phyloP scores from a whole-genome alignment of 257 asterid genomes.

The Fraxinus anomala region DNA sequence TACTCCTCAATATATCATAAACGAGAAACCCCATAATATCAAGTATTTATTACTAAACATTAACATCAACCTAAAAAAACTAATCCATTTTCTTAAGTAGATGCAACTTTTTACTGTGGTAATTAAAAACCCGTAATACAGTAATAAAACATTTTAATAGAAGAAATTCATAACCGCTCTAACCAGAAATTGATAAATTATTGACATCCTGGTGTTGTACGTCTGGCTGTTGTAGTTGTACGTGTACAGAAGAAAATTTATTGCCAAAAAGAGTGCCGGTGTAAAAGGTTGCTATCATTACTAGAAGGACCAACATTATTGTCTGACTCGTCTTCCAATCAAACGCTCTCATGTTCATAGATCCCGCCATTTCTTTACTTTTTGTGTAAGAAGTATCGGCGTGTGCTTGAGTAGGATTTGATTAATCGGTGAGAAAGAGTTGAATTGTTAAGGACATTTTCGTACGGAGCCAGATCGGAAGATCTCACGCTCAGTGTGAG shows the following conservation, averaged over 20 bases:
- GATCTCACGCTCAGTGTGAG: not conserved
- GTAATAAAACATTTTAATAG: not conserved
- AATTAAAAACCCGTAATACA: not conserved
- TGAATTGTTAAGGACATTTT: not conserved
- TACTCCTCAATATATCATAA: not conserved
- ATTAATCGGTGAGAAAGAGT: not conserved
- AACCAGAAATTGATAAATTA: constrained; percentile 44
- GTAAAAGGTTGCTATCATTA: constrained; percentile 80
- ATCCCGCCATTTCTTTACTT: constrained; percentile 36
- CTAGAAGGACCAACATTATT: constrained; percentile 54
- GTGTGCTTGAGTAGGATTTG: not conserved
- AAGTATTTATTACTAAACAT: not conserved
- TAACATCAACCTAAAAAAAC: not conserved
- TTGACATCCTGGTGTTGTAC: constrained; percentile 36
- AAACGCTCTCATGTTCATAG: constrained; percentile 56
- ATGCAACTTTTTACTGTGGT: not conserved
- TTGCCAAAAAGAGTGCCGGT: constrained; percentile 73
- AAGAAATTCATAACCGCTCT: not conserved
- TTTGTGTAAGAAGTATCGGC: not conserved
- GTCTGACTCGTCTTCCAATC: constrained; percentile 77
- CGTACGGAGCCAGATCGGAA: not conserved
- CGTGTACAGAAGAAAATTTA: constrained; percentile 37
- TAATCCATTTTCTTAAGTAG: not conserved
- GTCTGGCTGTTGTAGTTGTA: constrained; percentile 30
- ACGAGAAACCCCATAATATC: not conserved